phyloP scores from a whole-genome alignment of 192 early-diverging fungal genomes.

The Chytriomyces sp. region DNA sequence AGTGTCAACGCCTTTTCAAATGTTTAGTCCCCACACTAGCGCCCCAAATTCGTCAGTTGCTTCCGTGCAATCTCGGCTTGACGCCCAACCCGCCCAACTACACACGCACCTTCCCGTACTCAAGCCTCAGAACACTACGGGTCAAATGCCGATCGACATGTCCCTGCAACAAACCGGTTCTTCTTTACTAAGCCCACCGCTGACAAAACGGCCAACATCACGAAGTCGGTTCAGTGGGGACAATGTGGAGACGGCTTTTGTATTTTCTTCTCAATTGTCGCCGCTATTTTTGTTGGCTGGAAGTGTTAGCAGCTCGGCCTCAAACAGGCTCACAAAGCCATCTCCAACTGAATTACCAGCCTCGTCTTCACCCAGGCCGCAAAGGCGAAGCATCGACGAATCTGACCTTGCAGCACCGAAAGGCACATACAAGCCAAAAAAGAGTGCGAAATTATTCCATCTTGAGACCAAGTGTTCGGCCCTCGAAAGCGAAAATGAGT shows the following conservation, averaged over 20 bases:
- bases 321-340: not conserved
- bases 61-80: not conserved
- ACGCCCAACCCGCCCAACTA: not conserved
- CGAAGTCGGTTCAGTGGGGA: not conserved
- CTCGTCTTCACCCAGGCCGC: not conserved
- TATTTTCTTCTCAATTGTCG: not conserved
- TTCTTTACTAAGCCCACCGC: not conserved
- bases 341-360: not conserved
- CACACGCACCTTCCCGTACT: not conserved
- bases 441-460: conserved; percentile 54
- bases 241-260: not conserved
- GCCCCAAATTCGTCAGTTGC: not conserved
- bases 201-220: not conserved
- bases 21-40: not conserved
- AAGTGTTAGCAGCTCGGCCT: not conserved
- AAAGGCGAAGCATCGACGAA: not conserved
- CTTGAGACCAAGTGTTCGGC: conserved; percentile 81
- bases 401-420: not conserved
- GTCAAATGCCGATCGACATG: no score
- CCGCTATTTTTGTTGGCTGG: not conserved
- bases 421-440: not conserved
- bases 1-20: not conserved
- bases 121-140: not conserved
- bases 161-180: no score
- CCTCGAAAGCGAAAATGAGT: conserved; percentile 75